Percentiles rank a stretch among this genome's conserved stretches.
Evolutionary conservation across 257 asterid species (phyloP).

Genomic region (Solanum sejunctum): DNA sequence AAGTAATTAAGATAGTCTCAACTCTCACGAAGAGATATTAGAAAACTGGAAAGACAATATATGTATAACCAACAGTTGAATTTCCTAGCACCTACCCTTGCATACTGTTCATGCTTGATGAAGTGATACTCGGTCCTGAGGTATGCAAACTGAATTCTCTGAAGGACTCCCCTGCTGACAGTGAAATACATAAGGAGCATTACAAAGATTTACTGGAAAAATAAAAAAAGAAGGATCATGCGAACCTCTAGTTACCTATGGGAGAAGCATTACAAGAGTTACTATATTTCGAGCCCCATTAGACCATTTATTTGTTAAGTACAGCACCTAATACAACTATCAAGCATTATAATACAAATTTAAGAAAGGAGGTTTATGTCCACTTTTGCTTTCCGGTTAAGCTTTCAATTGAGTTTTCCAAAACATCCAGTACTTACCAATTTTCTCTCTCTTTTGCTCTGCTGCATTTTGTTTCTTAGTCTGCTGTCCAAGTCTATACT

Average conservation of each 20-base stretch:
- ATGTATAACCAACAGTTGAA: background rate
- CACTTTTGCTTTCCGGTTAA: background rate
- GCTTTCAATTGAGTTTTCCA: background rate
- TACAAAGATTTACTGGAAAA: background rate
- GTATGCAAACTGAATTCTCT: constrained; percentile 32
- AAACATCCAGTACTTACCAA: background rate
- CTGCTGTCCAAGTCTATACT: constrained; percentile 81
- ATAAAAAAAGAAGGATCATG: background rate
- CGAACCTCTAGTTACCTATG: background rate
- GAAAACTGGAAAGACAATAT: background rate
- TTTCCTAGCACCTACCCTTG: constrained; percentile 28
- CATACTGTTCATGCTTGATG: constrained; percentile 41
- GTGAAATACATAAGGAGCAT: background rate
- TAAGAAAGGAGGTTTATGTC: background rate
- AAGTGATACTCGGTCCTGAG: constrained; percentile 30
- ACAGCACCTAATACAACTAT: background rate
- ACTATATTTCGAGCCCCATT: background rate
- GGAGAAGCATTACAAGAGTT: background rate
- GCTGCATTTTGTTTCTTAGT: constrained; percentile 34
- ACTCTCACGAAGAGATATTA: background rate
- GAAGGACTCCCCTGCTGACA: constrained; percentile 29
- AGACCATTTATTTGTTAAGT: background rate
- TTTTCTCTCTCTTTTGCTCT: constrained; percentile 24
- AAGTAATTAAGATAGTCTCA: background rate
- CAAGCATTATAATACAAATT: background rate